Evolutionary conservation across 2,329 filamentous ascomycete species (phyloP), one percentile per base, ranked within the genome.

Genomic region (Hypoxylon sp.): DNA sequence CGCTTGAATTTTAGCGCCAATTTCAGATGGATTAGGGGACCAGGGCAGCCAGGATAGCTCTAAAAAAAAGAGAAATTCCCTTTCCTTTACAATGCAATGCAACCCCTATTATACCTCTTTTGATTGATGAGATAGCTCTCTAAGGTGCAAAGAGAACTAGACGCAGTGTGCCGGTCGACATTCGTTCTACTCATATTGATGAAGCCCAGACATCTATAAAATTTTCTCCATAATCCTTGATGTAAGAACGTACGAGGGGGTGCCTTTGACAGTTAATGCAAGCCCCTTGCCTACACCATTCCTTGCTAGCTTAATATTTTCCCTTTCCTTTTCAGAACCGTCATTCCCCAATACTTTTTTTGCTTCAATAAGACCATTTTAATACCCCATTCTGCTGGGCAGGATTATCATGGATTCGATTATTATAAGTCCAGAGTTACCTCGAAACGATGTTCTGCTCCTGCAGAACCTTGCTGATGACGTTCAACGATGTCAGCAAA

Each of bases 401-500:
- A 60, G 63, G 19, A 63, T 62, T 59, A 32, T 59, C 68, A 70
- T 70, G 68, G 59, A 46, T 51, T 57, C 55, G n/a, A 70, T 70
- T 17, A 64, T 56, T 5, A 71, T 82, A 62, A 81, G 80, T 71
- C 74, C 78, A 59, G 78, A 79, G 60, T 73, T 84, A 63, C 83
- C 82, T 34, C 79, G 74, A 65, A 75, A 82, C 43, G 82, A 84
- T 69, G 71, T 73, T 21, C 68, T 82, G 17, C 76, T 84, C 11
- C 75, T 84, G 17, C 73, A 77, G 71, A 81, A 79, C 64, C 75
- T 84, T 46, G 75, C 78, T 62, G 72, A 75, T 34, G 82, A 84
- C 60, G 80, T 83, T 64, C 70, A 74, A 13, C 56, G 63, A 34
- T 72, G 45, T 61, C 75, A 55, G 65, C 72, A 53, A 50, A 72